Percentiles rank a stretch among this genome's conserved stretches.
phyloP scores from a whole-genome alignment of 2,329 filamentous ascomycete species.

The Beauveria sp. region DNA sequence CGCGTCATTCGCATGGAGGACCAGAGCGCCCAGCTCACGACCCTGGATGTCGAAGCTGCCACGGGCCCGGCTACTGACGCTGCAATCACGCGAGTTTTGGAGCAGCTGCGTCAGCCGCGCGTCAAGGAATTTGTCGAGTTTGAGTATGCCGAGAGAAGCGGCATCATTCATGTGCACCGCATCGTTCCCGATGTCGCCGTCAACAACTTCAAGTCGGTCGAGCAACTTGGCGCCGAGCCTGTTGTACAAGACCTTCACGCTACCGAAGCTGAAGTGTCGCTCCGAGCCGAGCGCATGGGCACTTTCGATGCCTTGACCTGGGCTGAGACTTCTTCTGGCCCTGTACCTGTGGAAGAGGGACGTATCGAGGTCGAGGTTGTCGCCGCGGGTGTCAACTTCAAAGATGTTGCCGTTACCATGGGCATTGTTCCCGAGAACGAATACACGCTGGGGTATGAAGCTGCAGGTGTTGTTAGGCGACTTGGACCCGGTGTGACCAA shows the following conservation, averaged over 20 bases:
- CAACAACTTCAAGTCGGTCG: not conserved
- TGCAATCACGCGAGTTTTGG: slow-evolving; percentile 8
- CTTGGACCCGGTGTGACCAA: slow-evolving; percentile 2
- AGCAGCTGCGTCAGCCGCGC: slow-evolving; percentile 15
- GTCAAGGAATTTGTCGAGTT: slow-evolving; percentile 17
- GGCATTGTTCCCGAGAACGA: slow-evolving; percentile 12
- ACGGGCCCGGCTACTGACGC: not conserved
- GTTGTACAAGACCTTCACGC: not conserved
- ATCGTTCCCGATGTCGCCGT: slow-evolving; percentile 17
- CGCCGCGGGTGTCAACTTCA: slow-evolving; percentile 9
- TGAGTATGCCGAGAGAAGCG: slow-evolving; percentile 21
- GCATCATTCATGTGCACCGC: slow-evolving; percentile 17
- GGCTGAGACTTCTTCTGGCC: slow-evolving; percentile 15
- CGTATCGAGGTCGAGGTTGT: slow-evolving; percentile 13
- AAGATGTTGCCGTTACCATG: slow-evolving; percentile 16
- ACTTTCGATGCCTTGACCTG: not conserved
- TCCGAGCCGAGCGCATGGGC: slow-evolving; percentile 1
- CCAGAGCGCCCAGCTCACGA: not conserved
- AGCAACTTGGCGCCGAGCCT: not conserved
- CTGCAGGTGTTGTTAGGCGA: slow-evolving; percentile 16
- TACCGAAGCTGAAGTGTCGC: not conserved
- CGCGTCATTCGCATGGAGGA: slow-evolving; percentile 7
- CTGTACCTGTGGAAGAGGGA: not conserved
- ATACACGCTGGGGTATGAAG: slow-evolving; percentile 15
- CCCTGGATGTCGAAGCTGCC: not conserved